Evolutionary conservation across 768 basidiomycete species (phyloP).

Genomic region (Suillus alpinus): DNA sequence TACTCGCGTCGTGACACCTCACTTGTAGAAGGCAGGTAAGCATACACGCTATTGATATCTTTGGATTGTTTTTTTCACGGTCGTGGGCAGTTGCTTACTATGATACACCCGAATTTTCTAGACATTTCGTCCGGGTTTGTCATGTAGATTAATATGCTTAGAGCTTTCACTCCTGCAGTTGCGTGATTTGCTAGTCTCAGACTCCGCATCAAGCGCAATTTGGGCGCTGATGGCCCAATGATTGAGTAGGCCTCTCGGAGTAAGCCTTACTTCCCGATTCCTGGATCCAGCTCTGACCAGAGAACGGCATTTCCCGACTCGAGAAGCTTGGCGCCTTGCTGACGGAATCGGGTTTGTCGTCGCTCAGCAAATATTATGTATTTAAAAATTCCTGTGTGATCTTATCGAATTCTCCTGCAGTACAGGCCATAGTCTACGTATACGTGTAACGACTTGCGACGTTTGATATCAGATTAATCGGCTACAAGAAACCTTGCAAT

Average conservation of each 20-base stretch:
- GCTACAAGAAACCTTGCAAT: neutral
- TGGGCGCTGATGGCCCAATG: neutral
- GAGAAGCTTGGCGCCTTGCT: too few species aligned
- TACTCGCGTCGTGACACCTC: neutral
- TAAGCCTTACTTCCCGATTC: too few species aligned
- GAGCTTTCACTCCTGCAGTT: neutral
- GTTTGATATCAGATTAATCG: too few species aligned
- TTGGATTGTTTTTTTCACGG: slow-evolving; percentile 1
- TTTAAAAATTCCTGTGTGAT: neutral
- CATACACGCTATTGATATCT: neutral
- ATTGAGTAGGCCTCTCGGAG: too few species aligned
- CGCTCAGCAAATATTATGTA: neutral
- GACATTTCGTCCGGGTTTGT: neutral
- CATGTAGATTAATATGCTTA: neutral
- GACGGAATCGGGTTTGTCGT: too few species aligned
- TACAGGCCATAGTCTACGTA: too few species aligned
- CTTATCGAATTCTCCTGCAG: neutral
- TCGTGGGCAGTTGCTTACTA: slow-evolving; percentile 2
- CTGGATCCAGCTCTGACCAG: too few species aligned
- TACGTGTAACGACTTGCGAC: too few species aligned
- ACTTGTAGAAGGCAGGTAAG: neutral
- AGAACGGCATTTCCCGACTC: too few species aligned
- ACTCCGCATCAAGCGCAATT: neutral
- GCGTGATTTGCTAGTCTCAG: neutral
- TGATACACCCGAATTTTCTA: neutral